Percentiles rank a stretch among this genome's conserved stretches.
Evolutionary conservation across 768 basidiomycete species (phyloP).

Genomic region (Naganishia vishniacii): DNA sequence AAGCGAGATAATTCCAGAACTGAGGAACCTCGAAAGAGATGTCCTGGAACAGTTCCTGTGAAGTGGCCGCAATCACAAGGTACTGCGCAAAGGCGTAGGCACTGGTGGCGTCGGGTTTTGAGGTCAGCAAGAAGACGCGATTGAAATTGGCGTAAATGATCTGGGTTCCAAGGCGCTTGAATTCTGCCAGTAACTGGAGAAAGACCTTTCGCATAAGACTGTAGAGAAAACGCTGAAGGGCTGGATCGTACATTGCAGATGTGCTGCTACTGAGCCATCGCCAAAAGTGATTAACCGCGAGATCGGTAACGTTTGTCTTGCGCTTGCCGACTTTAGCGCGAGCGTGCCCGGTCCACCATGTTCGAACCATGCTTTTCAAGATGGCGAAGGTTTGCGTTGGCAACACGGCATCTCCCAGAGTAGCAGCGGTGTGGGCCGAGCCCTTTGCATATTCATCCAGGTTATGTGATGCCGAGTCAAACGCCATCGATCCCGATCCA

Average conservation of each 20-base stretch:
- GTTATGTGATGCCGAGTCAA: conserved; percentile 86
- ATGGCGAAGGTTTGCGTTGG: conserved; percentile 80
- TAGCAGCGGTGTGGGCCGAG: conserved; percentile 63
- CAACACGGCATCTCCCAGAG: conserved; percentile 80
- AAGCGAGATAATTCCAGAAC: conserved; percentile 88
- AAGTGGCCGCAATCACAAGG: conserved; percentile 84
- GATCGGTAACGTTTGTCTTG: conserved; percentile 54
- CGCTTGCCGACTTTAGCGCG: conserved; percentile 65
- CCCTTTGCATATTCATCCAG: conserved; percentile 79
- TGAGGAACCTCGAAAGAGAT: conserved; percentile 76
- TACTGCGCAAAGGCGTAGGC: conserved; percentile 95
- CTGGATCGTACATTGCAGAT: conserved; percentile 83
- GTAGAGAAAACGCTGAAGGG: conserved; percentile 85
- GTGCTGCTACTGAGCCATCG: conserved; percentile 84
- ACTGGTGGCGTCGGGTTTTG: conserved; percentile 83
- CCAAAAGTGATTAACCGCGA: conserved; percentile 86
- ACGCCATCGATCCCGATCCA: conserved; percentile 77
- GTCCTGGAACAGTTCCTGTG: conserved; percentile 92
- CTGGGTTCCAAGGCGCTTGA: conserved; percentile 86
- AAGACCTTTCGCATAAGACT: conserved; percentile 97
- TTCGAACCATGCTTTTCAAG: conserved; percentile 78
- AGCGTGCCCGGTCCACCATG: conserved; percentile 73
- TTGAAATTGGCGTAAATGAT: conserved; percentile 92
- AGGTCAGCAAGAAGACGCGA: conserved; percentile 80
- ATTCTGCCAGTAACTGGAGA: conserved; percentile 92